Conservation (phyloP, 768 basidiomycete genomes). For the Boletales sp. region DNA sequence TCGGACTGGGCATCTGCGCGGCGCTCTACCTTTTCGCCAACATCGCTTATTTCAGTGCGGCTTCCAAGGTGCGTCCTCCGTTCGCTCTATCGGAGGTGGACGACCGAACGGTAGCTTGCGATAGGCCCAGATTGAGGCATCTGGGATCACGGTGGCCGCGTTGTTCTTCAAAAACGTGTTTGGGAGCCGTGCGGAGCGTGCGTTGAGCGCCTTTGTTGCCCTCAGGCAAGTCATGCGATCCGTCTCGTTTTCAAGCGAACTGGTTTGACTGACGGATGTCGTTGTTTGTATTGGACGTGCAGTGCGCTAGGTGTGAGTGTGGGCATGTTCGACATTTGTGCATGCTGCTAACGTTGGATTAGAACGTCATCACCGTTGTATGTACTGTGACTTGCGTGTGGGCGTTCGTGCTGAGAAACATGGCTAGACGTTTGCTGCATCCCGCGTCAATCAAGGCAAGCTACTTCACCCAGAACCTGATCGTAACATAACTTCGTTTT, state of each 20-base stretch:
- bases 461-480: neutral
- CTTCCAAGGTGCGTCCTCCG: conserved; percentile 16
- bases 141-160: conserved; percentile 55
- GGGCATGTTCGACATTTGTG: neutral
- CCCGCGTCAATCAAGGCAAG: conserved; percentile 52
- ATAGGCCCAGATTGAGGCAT: conserved; percentile 42
- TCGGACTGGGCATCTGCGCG: conserved; percentile 53
- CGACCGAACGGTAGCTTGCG: too few relatives aligned
- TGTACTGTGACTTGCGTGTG: neutral
- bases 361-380: conserved; percentile 35
- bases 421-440: conserved; percentile 46
- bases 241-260: neutral
- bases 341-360: conserved; percentile 1
- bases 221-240: conserved; percentile 39
- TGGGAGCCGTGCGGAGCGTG: conserved; percentile 47
- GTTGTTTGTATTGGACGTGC: neutral
- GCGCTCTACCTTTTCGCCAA: conserved; percentile 54
- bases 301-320: conserved; percentile 36
- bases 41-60: conserved; percentile 51
- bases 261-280: neutral
- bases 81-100: too few relatives aligned
- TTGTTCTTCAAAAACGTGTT: conserved; percentile 61
- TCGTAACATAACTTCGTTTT: neutral
- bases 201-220: conserved; percentile 53
- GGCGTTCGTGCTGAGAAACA: neutral